phyloP scores from a whole-genome alignment of 805 yeast genomes.

The Ogataea methylovora region DNA sequence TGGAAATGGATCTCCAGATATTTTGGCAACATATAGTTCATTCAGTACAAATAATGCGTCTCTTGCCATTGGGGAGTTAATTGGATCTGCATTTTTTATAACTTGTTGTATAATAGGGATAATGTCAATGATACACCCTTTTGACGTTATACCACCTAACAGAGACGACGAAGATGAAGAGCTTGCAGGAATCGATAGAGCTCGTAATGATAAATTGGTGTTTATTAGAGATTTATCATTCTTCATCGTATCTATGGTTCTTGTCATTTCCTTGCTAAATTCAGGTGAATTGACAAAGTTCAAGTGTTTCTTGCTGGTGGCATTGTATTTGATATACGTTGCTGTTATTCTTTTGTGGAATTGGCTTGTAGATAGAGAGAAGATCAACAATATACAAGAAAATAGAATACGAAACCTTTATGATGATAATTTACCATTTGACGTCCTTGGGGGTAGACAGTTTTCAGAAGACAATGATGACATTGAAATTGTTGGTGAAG shows the following conservation, averaged over 20 bases:
- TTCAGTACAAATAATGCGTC: slow-evolving; percentile 60
- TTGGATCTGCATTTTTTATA: slow-evolving; percentile 85
- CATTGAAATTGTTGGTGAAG: background rate
- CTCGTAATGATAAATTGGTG: slow-evolving; percentile 27
- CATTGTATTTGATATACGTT: slow-evolving; percentile 56
- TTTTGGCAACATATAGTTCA: slow-evolving; percentile 77
- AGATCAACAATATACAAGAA: slow-evolving; percentile 12
- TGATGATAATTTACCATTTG: slow-evolving; percentile 15
- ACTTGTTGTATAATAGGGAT: slow-evolving; percentile 74
- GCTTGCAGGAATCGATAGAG: slow-evolving; percentile 2
- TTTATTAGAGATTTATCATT: slow-evolving; percentile 61
- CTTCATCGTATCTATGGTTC: slow-evolving; percentile 43
- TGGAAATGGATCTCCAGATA: slow-evolving; percentile 92
- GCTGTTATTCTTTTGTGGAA: slow-evolving; percentile 38
- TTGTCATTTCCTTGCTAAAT: slow-evolving; percentile 40
- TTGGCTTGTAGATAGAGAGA: slow-evolving; percentile 17
- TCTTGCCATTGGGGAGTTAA: slow-evolving; percentile 81
- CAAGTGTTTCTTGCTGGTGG: slow-evolving; percentile 51
- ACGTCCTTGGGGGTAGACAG: slow-evolving; percentile 6
- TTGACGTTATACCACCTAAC: slow-evolving; percentile 32
- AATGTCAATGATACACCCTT: slow-evolving; percentile 64
- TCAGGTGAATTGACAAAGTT: slow-evolving; percentile 44
- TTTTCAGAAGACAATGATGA: background rate
- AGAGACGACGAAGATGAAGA: slow-evolving; percentile 6
- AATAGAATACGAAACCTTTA: slow-evolving; percentile 20